Evolutionary conservation across 768 basidiomycete species (phyloP), one percentile per base, ranked within the genome.

Genomic region (Russula sp.): DNA sequence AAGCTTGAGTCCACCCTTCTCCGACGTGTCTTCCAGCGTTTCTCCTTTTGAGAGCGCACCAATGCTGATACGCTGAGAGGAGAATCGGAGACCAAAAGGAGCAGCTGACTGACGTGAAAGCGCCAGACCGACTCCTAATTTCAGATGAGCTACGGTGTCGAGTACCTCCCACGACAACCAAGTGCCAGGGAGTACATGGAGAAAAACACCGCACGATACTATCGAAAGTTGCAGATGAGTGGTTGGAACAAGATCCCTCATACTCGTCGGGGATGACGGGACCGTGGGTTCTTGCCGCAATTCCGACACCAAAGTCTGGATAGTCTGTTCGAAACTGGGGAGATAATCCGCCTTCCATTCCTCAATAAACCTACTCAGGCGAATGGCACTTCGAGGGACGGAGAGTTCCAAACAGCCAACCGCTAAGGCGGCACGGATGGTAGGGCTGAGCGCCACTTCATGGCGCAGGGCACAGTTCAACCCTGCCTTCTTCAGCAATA

Each of bases 131-230:
- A 80, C 49, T 14, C 62, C 63, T 49, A 64, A 18, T 30, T 80
- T 78, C 32, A 81, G 46, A 69, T 84, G 85, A 2, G 73, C 74
- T 9, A 83, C 73, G 0, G 77, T 79, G 57, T 84, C 76, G 61
- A 81, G 77, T 24, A 85, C 75, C 62, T 86, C 82, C 89, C 87
- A 92, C 9, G 88, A 86, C 36, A 93, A 74, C 91, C 91, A 94
- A 1, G 90, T 93, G 22, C 90, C 90, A 65, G 87, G 89, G 88
- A 93, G 91, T 46, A 93, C 85, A 69, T 92, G 91, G 7, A 94
- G 80, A 4, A 84, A 83, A 10, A 91, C 77, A 28, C 81, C 81
- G 26, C 85, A 71, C 24, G 80, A 80, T 5, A 73, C 70, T 10
- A 91, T 61, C 30, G 79, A 78, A 5, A 81, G 78, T 65, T 88